phyloP scores from a whole-genome alignment of 768 basidiomycete genomes.

The Termitomyces heimii region DNA sequence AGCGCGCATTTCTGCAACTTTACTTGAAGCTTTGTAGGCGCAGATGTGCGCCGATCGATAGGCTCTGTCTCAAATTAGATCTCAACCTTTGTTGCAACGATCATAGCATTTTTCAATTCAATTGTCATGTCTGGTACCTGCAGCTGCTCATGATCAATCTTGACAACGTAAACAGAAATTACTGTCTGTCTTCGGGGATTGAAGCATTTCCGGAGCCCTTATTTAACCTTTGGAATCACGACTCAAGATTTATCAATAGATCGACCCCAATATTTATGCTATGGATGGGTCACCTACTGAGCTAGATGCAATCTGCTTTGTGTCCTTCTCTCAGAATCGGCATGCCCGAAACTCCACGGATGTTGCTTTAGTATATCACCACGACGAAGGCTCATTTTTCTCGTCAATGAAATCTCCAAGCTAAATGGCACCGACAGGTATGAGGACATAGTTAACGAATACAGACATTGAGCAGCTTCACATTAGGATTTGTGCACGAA shows the following conservation, averaged over 20 bases:
- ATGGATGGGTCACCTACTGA: not conserved
- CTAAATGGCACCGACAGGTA: not conserved
- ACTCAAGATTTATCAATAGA: not conserved
- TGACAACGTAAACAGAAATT: too few species aligned
- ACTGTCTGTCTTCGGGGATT: too few species aligned
- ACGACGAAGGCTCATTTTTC: not conserved
- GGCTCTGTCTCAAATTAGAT: too few species aligned
- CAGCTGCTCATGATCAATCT: too few species aligned
- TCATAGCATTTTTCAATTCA: too few species aligned
- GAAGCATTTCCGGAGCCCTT: not conserved
- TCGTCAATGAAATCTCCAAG: not conserved
- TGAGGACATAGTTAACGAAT: not conserved
- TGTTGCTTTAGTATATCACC: not conserved
- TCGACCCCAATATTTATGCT: not conserved
- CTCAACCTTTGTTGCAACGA: too few species aligned
- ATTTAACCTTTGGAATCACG: not conserved
- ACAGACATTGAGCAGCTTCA: not conserved
- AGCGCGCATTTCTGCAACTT: too few species aligned
- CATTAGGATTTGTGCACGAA: constrained; percentile 9
- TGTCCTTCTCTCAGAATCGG: not conserved
- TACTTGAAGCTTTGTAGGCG: not conserved
- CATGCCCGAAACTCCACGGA: not conserved
- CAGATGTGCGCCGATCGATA: not conserved
- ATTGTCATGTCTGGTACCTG: too few species aligned
- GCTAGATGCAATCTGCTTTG: not conserved